Percentiles rank a stretch among this genome's conserved stretches.
Conservation (phyloP, 2,329 filamentous ascomycete species). For the Didymella segeticola region DNA sequence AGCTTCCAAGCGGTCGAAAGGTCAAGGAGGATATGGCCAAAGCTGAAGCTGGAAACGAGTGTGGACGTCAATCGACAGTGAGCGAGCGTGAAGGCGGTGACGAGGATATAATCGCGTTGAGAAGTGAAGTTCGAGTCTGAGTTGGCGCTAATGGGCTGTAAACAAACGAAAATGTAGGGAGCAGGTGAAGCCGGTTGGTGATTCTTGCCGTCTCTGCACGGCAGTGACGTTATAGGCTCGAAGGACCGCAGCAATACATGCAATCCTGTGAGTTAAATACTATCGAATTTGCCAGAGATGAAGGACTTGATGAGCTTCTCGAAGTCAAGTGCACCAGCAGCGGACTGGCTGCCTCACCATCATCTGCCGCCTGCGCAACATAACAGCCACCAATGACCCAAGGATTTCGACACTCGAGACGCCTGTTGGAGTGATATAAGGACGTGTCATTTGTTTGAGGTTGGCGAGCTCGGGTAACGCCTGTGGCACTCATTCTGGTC, state of each 20-base stretch:
- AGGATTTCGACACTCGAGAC: background rate
- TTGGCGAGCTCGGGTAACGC: conserved; percentile 1
- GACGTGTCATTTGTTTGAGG: background rate
- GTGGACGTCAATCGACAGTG: background rate
- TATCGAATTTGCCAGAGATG: no score
- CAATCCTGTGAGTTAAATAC: no score
- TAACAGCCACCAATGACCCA: no score
- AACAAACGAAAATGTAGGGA: background rate
- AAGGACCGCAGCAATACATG: background rate
- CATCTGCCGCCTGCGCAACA: background rate
- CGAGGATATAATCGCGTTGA: background rate
- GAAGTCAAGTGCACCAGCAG: no score
- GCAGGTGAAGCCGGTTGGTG: conserved; percentile 5
- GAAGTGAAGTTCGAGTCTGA: background rate
- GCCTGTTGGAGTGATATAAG: background rate
- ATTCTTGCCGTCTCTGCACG: background rate
- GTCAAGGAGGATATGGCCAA: background rate
- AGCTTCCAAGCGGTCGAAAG: background rate
- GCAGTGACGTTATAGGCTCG: background rate
- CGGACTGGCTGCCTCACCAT: background rate
- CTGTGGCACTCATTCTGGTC: conserved; percentile 2
- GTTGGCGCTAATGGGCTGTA: background rate
- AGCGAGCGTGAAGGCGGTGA: background rate
- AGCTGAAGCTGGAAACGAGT: background rate
- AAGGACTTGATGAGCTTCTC: no score